Conservation (phyloP, 2,329 filamentous ascomycete species). For the Trichophaea hybrida region DNA sequence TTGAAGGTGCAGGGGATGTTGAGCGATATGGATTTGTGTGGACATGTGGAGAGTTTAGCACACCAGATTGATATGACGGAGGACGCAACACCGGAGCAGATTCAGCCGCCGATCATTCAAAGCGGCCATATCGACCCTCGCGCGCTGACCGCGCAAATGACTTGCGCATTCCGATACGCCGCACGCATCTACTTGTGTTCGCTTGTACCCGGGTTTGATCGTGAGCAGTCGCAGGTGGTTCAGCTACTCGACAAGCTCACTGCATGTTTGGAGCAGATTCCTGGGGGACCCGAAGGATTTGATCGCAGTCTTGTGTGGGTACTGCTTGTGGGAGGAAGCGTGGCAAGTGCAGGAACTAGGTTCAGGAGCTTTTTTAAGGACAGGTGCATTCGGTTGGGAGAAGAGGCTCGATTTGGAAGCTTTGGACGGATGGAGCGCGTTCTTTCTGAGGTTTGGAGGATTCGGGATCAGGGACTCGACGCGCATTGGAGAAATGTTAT, state of each 20-base stretch:
- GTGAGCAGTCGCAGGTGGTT: constrained; percentile 56
- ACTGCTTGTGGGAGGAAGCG: constrained; percentile 70
- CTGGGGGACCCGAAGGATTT: constrained; percentile 64
- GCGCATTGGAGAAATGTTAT: constrained; percentile 93
- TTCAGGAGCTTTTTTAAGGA: constrained; percentile 70
- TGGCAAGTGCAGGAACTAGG: constrained; percentile 53
- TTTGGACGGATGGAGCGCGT: constrained; percentile 71
- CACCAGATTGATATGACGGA: constrained; percentile 76
- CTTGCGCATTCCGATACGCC: constrained; percentile 75
- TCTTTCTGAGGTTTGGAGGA: constrained; percentile 66
- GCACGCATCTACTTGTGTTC: constrained; percentile 95
- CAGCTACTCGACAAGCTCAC: constrained; percentile 67
- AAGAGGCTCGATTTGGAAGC: constrained; percentile 64
- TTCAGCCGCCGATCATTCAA: constrained; percentile 44
- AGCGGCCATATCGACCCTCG: constrained; percentile 62
- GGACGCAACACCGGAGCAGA: constrained; percentile 37
- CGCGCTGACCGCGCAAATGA: constrained; percentile 78
- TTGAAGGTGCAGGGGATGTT: constrained; percentile 65
- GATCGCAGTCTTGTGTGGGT: constrained; percentile 91
- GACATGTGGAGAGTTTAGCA: constrained; percentile 76
- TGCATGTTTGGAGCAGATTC: constrained; percentile 64
- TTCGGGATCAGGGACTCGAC: constrained; percentile 52
- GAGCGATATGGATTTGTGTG: constrained; percentile 72
- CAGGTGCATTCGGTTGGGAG: constrained; percentile 58
- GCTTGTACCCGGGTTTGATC: constrained; percentile 75